Evolutionary conservation across 2,329 filamentous ascomycete species (phyloP).

Genomic region (Trichoderma sp.): DNA sequence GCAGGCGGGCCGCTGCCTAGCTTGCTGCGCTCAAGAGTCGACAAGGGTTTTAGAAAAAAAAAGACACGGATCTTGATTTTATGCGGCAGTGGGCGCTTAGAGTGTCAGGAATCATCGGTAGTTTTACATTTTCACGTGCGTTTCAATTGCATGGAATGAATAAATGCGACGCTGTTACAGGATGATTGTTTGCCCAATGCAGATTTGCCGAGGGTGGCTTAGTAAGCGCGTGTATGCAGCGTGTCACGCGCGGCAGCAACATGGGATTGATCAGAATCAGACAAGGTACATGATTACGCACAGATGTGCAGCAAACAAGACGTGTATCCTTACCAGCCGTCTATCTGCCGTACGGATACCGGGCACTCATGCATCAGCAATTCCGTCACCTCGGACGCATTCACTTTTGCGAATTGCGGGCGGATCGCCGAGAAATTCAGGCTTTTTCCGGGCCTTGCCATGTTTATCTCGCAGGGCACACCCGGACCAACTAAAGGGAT

Average conservation of each 20-base stretch:
- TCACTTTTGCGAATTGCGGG: neutral
- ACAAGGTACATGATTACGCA: neutral
- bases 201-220: neutral
- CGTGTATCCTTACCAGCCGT: neutral
- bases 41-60: neutral
- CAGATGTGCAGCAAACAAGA: neutral
- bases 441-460: too few relatives aligned
- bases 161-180: neutral
- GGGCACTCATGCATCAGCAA: neutral
- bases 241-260: neutral
- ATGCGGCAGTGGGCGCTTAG: neutral
- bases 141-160: neutral
- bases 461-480: neutral
- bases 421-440: neutral
- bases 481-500: neutral
- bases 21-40: neutral
- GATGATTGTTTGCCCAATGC: neutral
- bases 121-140: neutral
- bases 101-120: neutral
- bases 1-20: slow-evolving; percentile 6
- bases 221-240: neutral
- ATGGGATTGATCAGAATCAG: neutral
- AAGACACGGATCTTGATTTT: neutral
- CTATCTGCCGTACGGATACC: neutral
- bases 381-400: slow-evolving; percentile 1